Evolutionary conservation across 2,329 filamentous ascomycete genomes (phyloP).

Genomic region (Talaromyces pinophilus): DNA sequence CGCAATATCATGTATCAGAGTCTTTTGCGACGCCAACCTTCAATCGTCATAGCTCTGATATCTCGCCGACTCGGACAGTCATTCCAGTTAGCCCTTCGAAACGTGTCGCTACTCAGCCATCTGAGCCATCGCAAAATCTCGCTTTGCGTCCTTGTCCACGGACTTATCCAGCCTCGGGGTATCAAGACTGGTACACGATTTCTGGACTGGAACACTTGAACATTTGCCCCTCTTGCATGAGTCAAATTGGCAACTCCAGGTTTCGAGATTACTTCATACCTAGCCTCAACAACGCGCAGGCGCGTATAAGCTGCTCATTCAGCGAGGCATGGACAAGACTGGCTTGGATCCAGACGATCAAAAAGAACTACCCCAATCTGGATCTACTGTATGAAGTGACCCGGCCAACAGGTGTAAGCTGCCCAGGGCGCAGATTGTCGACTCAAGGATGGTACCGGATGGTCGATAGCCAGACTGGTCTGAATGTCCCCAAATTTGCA

Average conservation of each 20-base stretch:
- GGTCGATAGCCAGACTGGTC: conserved; percentile 65
- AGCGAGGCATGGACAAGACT: conserved; percentile 80
- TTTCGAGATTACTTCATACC: conserved; percentile 69
- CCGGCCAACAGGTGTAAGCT: conserved; percentile 58
- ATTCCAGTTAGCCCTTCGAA: conserved; percentile 24
- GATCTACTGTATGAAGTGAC: conserved; percentile 70
- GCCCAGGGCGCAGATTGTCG: conserved; percentile 61
- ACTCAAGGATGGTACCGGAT: conserved; percentile 74
- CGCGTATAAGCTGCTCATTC: conserved; percentile 73
- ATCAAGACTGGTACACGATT: conserved; percentile 80
- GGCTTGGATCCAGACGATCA: conserved; percentile 77
- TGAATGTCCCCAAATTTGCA: conserved; percentile 68
- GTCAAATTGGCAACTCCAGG: conserved; percentile 67
- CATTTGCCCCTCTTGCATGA: conserved; percentile 80
- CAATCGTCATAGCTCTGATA: conserved; percentile 3
- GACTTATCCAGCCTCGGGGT: conserved; percentile 60
- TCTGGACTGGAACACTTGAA: conserved; percentile 70
- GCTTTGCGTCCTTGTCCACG: conserved; percentile 69
- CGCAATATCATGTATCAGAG: neutral
- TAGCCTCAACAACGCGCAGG: conserved; percentile 58
- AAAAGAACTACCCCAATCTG: conserved; percentile 66
- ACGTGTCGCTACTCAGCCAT: conserved; percentile 9
- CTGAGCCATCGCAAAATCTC: conserved; percentile 24
- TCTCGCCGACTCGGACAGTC: conserved; percentile 10
- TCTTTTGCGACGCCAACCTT: neutral